Evolutionary conservation across 179 eudicot genomes (phyloP).

Genomic region (Carnegiea gigantea): DNA sequence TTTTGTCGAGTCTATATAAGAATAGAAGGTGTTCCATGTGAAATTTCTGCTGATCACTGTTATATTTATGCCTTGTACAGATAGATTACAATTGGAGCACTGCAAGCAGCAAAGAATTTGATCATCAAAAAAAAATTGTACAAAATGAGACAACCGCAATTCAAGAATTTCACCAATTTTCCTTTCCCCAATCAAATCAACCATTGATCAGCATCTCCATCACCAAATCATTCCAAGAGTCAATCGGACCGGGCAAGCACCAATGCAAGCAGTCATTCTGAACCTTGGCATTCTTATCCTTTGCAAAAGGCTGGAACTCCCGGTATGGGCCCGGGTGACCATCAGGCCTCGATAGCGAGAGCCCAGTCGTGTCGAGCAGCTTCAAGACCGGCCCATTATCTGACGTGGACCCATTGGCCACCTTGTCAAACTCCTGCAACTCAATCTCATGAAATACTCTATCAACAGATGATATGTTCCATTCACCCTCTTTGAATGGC

Average conservation of each 20-base stretch:
- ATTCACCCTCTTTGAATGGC: constrained; percentile 52
- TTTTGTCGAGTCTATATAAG: not conserved
- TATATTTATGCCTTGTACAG: not conserved
- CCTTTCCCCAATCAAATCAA: not conserved
- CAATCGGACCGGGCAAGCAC: constrained; percentile 95
- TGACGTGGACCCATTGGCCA: constrained; percentile 7
- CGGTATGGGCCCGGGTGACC: constrained; percentile 90
- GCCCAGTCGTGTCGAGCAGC: constrained; percentile 50
- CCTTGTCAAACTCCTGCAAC: constrained; percentile 56
- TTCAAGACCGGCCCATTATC: constrained; percentile 36
- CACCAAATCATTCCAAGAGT: constrained; percentile 73
- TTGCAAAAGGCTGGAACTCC: constrained; percentile 54
- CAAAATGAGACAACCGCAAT: not conserved
- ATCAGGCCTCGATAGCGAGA: constrained; percentile 74
- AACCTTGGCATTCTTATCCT: constrained; percentile 50
- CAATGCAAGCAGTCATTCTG: constrained; percentile 88
- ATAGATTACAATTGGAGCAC: not conserved
- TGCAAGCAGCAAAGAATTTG: not conserved
- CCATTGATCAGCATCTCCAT: constrained; percentile 43
- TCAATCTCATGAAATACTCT: constrained; percentile 49
- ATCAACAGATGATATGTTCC: constrained; percentile 39
- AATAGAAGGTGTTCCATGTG: not conserved
- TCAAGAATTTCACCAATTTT: not conserved
- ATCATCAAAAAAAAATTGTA: not conserved
- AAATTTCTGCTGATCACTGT: not conserved